Evolutionary conservation across 805 yeast genomes (phyloP), one percentile per base, ranked within the genome.

Genomic region (Pichia eremophila): DNA sequence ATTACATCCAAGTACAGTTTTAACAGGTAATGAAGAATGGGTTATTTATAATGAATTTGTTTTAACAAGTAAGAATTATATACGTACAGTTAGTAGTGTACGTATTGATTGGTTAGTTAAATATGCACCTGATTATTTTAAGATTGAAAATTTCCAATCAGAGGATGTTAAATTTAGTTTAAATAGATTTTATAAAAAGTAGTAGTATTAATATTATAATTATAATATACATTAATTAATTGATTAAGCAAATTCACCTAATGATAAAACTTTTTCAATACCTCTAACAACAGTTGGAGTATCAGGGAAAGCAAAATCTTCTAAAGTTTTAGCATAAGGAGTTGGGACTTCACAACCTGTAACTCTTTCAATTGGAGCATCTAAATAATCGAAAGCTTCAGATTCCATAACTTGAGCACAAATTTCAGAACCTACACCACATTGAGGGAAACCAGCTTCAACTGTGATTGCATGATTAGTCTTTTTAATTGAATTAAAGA

Each of bases 291-390:
- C 85, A 56, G 89, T 79, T 63, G 86, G 91, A 48, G 86, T 77
- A 68, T 90, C 96, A 70, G 99, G 99, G 96, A 93, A 93, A 48
- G 98, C 96, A 66, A 93, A 86, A 73, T 85, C 95, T 80, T 93
- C 99, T 66, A 93, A 79, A 73, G 84, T 90, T 70, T 81, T 79
- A 60, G 96, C 96, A 67, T 93, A 93, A 56, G 99, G 99, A 58
- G 99, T 93, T 70, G 99, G 99, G 32, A 90, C 97, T 74, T 93
- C 99, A 66, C 98, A 95, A 69, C 99, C 99, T 51, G 99, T 93
- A 62, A 90, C 91, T 78, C 99, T 88, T 74, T 84, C 95, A 57
- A 93, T 87, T 60, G 99, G 99, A 52, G 98, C 95, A 71, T 93
- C 99, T 65, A 93, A 79, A 79, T 89, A 87, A 72, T 93, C 99